Evolutionary conservation across 1,284 basidiomycete genomes (phyloP).

Genomic region (Pascua guehoae): DNA sequence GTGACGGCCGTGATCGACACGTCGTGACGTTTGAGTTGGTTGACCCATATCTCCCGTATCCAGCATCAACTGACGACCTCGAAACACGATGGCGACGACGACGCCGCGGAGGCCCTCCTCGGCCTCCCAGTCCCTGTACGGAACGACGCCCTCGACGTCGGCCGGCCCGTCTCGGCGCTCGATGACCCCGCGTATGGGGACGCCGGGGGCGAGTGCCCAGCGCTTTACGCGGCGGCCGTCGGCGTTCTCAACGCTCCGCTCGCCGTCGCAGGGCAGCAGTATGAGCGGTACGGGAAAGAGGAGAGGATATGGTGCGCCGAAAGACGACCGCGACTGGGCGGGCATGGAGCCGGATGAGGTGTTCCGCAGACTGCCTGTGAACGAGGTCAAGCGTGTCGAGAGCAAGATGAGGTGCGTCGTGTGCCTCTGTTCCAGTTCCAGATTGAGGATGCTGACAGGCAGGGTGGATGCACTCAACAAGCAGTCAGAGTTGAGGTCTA

Average conservation of each 20-base stretch:
- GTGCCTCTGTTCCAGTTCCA: conserved; percentile 47
- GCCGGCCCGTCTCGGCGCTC: not conserved
- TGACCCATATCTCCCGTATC: not conserved
- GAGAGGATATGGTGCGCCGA: too few species aligned
- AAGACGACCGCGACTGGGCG: conserved; percentile 37
- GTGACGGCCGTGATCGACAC: not conserved
- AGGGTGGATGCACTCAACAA: conserved; percentile 79
- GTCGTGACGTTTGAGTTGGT: not conserved
- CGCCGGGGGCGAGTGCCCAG: not conserved
- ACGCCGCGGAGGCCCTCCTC: conserved; percentile 2
- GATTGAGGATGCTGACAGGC: not conserved
- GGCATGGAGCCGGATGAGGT: conserved; percentile 71
- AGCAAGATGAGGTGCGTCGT: conserved; percentile 56
- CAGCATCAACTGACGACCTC: not conserved
- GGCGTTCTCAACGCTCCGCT: not conserved
- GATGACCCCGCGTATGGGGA: not conserved
- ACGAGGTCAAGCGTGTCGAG: conserved; percentile 70
- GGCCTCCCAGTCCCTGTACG: not conserved
- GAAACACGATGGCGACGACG: conserved; percentile 1
- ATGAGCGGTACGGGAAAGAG: not conserved
- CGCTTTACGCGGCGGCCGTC: conserved; percentile 4
- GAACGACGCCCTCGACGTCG: not conserved
- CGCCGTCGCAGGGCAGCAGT: not conserved
- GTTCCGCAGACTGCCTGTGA: conserved; percentile 67
- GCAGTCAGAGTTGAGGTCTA: conserved; percentile 82